Base-by-base conservation (phyloP, 768 basidiomycete species). In the Sutorius australiensis region DNA sequence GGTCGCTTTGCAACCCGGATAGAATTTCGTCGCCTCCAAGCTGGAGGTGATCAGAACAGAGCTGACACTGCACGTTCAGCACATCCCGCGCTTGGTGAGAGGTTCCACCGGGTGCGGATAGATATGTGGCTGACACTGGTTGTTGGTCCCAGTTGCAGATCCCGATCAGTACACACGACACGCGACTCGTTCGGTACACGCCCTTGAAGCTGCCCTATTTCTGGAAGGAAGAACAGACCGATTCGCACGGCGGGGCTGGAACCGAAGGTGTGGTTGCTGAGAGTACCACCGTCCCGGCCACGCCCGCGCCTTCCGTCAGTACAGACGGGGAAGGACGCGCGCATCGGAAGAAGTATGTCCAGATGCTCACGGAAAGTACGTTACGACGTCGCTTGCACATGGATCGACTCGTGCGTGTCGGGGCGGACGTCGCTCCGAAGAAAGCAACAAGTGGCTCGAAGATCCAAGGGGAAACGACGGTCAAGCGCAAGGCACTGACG, bases 21-120 rank as follows among this genome's bases (percentile, higher is more conserved):
- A 65, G 64, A 34, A 6, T 3, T 64, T 65, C 49, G 45, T 64
- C 3, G 5, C 16, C 3, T 1, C 44, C 21, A 65, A 55, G 51
- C 27, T 65, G 31, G 55, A 61, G 54, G 64, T 65, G 41, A 64
- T 64, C 33, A 51, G 36, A 36, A 58, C 61, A 5, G 57, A 46
- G 24, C 27, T 64, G 49, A 9, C 11, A 16, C 2, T 65, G 43
- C 28, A 47, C 11, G 28, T 56, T 11, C 31, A 33, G 19, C 57
- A 62, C 32, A 16, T 60, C 14, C 50, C 63, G 28, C 52, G 51
- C 4, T 44, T 65, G 60, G 63, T 62, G 21, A 5, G 63, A 24
- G 24, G 24, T 24, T 60, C 14, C 16, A 34, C 1, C n/a, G 16
- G 32, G 39, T 1, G 31, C 27, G 1, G 14, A 28, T 10, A 11